Base-by-base conservation (phyloP, 345 rosid genomes). In the Salix purpurea region DNA sequence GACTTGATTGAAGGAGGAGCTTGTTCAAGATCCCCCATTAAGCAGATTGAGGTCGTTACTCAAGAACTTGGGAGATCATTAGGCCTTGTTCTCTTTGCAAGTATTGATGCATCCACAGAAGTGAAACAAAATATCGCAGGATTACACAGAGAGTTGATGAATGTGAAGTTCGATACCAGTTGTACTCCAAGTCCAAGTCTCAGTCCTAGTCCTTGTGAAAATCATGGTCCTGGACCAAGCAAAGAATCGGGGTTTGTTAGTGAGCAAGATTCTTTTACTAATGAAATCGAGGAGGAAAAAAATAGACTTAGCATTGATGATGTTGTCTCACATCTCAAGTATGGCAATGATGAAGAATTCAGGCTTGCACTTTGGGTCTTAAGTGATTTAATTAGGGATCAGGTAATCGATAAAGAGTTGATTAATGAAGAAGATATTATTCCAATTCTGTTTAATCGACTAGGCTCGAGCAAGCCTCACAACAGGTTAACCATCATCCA, bases 41-140 rank as follows among this genome's bases (percentile, higher is more conserved):
- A 79, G 64, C 82, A 83, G 73, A 80, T 91, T 42, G 89, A 83
- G 74, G 84, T 79, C n/a, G 44, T 86, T 74, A 67, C 84, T 34
- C 89, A 76, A 58, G 91, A 86, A 79, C 87, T 89, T 71, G 93
- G 96, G 60, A 82, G 96, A 77, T 91, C 96, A 23, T 60, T 91
- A 72, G 96, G 90, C 67, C 93, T 91, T 67, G 83, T 91, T 71
- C 81, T 91, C n/a, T 89, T 89, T 70, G 86, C 91, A 28, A 67
- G 85, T 24, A 64, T 71, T 79, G 88, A 84, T 61, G 72, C 86
- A 52, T 80, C 86, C 37, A 37, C 77, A 7, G 88, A 85, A 61
- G 50, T 86, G 64, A 88, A 86, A 67, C 87, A 70, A 56, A 84
- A 70, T 80, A 83, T 88, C 39, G 70, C 81, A 42, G 69, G 77